These are phyloP conservation scores for Suillus paluster DNA, from an alignment of 768 basidiomycete genomes.

Conservation along the genomic window DNA sequence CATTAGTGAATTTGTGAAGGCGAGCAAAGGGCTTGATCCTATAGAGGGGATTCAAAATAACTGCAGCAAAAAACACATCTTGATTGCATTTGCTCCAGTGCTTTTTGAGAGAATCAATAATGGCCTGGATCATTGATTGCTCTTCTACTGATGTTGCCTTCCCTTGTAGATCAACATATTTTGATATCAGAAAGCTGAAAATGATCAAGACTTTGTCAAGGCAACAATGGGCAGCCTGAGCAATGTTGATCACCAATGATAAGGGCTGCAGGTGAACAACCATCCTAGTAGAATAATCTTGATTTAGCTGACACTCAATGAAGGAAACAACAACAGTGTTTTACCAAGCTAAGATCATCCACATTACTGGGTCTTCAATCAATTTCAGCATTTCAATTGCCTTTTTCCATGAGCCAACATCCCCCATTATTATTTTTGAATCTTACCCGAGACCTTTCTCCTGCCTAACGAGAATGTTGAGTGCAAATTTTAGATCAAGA, in stretches of 20 bases:
- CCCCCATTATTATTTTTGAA: constrained; percentile 29
- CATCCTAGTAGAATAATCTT: neutral
- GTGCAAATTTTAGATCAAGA: constrained; percentile 26
- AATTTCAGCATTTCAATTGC: constrained; percentile 32
- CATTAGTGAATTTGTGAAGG: constrained; percentile 5
- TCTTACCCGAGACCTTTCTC: constrained; percentile 7
- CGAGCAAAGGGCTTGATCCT: constrained; percentile 6
- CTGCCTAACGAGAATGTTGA: constrained; percentile 22
- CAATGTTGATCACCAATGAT: constrained; percentile 34
- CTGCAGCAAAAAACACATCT: constrained; percentile 28
- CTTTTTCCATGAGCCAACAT: constrained; percentile 31
- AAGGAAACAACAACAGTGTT: neutral
- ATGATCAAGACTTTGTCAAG: constrained; percentile 38
- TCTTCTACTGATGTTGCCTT: constrained; percentile 4
- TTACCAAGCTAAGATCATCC: constrained; percentile 34
- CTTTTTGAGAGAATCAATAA: constrained; percentile 30
- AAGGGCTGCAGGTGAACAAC: constrained; percentile 14
- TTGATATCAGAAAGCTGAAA: too few species aligned
- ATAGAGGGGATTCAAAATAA: constrained; percentile 39
- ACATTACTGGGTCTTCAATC: constrained; percentile 34
- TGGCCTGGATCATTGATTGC: constrained; percentile 16
- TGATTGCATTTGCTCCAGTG: constrained; percentile 29
- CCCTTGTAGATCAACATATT: constrained; percentile 8
- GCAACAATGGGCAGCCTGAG: constrained; percentile 31
- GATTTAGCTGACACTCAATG: neutral